Evolutionary conservation across 2,329 filamentous ascomycete species (phyloP).

Genomic region (Penicillium polonicum): DNA sequence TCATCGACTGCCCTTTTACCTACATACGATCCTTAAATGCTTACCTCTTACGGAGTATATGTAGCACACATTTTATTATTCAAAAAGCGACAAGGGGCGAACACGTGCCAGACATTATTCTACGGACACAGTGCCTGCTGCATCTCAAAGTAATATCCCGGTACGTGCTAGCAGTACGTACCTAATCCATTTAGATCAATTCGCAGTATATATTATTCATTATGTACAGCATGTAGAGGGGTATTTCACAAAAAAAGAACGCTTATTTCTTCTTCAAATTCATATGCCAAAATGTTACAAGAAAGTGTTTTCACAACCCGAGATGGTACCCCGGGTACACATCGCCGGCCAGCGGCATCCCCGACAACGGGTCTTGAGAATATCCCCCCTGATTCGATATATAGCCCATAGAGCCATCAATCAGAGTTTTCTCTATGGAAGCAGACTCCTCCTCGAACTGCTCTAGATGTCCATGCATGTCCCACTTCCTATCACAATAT

Average conservation of each 20-base stretch:
- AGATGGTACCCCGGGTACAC: conserved; percentile 20
- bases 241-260: conserved; percentile 8
- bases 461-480: conserved; percentile 29
- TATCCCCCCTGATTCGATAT: conserved; percentile 13
- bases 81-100: too few species aligned
- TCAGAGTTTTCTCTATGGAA: conserved; percentile 26
- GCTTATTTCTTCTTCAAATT: not conserved
- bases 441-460: conserved; percentile 36
- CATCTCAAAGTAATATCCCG: not conserved
- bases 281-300: not conserved
- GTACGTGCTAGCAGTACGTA: not conserved
- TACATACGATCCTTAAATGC: too few species aligned
- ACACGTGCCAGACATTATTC: too few species aligned
- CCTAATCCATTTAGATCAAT: not conserved
- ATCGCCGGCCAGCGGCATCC: conserved; percentile 23
- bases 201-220: conserved; percentile 4
- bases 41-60: too few species aligned
- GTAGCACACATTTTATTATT: too few species aligned
- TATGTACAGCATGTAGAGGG: conserved; percentile 2
- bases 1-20: too few species aligned
- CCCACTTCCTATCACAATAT: conserved; percentile 38
- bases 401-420: conserved; percentile 26
- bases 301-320: not conserved
- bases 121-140: not conserved
- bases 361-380: conserved; percentile 12